Evolutionary conservation across 2,329 filamentous ascomycete species (phyloP), one percentile per base, ranked within the genome.

Genomic region (Samsoniella hepiali): DNA sequence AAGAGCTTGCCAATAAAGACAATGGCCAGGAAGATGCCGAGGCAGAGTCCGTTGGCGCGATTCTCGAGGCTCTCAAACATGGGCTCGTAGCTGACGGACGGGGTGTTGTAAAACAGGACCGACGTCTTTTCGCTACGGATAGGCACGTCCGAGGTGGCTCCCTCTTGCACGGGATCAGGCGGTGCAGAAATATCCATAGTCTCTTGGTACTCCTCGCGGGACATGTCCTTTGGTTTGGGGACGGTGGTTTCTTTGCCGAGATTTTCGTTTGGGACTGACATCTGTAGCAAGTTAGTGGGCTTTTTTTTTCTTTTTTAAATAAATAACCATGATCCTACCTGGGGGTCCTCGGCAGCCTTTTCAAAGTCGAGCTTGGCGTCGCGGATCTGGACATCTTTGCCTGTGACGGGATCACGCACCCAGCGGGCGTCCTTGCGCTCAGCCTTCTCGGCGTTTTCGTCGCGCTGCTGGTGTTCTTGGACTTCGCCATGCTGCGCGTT

Each of bases 101-200:
- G 94, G 0, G 94, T 98, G 17, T 95, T 94, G 75, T 97, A 94
- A 76, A 98, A 98, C 36, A 97, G 83, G 22, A 98, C 88, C 66
- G 97, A 97, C 3, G 95, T 98, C 83, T 95, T 97, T 73, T 98
- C 94, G 70, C 93, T 94, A 72, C 93, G 91, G 64, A 98, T 96
- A 3, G 95, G 95, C 1, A 98, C 93, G 75, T 98, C 95, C 32
- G 91, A 93, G 0, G 94, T 98, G 40, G 89, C 87, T 31, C 92
- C 91, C 63, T 88, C 84, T 17, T 88, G 88, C 27, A 97, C 81
- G 0, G 94, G 94, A 68, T 96, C 93, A 1, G 94, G 94, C 2
- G 94, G 94, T 0, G 94, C 91, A 0, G 92, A 96, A 63, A 96
- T 82, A 76, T 98, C 94, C 76, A 97, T 94, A 10, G 88, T 91